Percentiles rank a stretch among this genome's conserved stretches.
phyloP scores from a whole-genome alignment of 768 basidiomycete species.

The Rhodotorula toruloides region DNA sequence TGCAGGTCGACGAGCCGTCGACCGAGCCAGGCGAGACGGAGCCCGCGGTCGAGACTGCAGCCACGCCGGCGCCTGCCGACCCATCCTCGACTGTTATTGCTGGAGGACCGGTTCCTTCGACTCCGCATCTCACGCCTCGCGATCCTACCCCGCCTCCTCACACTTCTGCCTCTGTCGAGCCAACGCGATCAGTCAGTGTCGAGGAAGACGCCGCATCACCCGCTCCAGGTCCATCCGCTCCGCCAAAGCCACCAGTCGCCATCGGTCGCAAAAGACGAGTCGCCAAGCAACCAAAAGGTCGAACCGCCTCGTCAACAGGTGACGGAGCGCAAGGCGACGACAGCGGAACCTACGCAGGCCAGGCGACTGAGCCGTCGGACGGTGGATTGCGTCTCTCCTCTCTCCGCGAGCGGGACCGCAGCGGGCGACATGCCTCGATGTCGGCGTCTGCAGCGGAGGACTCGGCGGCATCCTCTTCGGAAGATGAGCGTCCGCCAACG shows the following conservation, averaged over 20 bases:
- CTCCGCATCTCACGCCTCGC: not conserved
- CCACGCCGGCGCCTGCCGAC: too few species aligned
- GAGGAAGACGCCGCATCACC: too few species aligned
- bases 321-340: not conserved
- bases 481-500: not conserved
- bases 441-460: not conserved
- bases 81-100: too few species aligned
- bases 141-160: too few species aligned
- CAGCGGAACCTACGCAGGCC: not conserved
- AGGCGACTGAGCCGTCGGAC: not conserved
- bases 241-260: not conserved
- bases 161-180: too few species aligned
- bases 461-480: not conserved
- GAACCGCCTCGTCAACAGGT: not conserved
- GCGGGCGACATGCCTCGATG: not conserved
- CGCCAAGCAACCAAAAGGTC: slow-evolving; percentile 4
- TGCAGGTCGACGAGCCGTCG: not conserved
- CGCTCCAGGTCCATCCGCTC: too few species aligned
- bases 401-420: not conserved
- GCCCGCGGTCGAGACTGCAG: too few species aligned
- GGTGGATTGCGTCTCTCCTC: not conserved
- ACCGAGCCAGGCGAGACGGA: not conserved
- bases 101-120: too few species aligned
- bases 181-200: too few species aligned
- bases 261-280: slow-evolving; percentile 20